Base-by-base conservation (phyloP, 2,329 filamentous ascomycete species). In the Lachnellula occidentalis region DNA sequence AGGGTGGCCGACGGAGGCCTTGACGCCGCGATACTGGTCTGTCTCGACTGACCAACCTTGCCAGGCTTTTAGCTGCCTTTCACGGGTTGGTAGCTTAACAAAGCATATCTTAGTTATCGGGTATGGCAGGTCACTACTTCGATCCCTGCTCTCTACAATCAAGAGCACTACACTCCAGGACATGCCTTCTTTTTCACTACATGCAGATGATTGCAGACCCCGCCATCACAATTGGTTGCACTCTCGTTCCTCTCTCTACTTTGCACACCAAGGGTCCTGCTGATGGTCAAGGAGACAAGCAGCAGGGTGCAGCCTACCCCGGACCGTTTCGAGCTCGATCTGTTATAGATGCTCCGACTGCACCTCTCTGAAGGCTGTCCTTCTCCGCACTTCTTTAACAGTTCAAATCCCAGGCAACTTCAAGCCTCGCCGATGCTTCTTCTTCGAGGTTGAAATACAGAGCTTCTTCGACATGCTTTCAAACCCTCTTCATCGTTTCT, bases 401-500 rank as follows among this genome's bases (percentile, higher is more conserved):
- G 54, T 53, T 27, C 17, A 45, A 39, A 36, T 50, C 50, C 57
- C 46, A 47, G 43, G 37, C 47, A 43, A 46, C 42, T 12, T 36
- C 36, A 46, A 57, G 36, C 36, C 51, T 59, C 58, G 49, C 55
- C 31, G 36, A 45, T 53, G 42, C 55, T 58, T 49, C 27, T 55
- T 51, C 50, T 21, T 22, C 46, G 50, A 58, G 56, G 22, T 43
- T 51, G 47, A 41, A 50, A 31, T 54, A 34, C 36, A 12, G 43
- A 51, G 55, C 51, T 50, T 36, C 14, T 57, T 64, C 73, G 77
- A 72, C 53, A 85, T 85, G 82, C 69, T 85, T 68, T 84, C 81
- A 55, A 85, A 84, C 65, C 82, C 81, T 53, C 76, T 84, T 37
- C 81, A 83, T 64, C 79, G 81, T 43, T 84, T 83, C 62, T 82